These are phyloP conservation scores for Tanacetum coccineum DNA, from an alignment of 129 eudicot species.

Conservation along the genomic window DNA sequence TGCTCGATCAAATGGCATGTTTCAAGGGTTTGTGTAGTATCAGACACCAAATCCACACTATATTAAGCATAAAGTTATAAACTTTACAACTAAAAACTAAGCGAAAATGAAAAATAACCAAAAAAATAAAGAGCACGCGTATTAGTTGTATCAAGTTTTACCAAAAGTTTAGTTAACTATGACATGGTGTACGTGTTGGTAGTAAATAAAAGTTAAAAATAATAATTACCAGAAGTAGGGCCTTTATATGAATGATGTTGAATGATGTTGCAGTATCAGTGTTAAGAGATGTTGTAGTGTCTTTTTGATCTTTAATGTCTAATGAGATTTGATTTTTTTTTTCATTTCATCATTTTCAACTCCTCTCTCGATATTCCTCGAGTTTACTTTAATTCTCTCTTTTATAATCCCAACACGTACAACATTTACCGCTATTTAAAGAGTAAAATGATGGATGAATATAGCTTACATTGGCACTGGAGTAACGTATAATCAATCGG, in stretches of 20 bases:
- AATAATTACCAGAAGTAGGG: neutral
- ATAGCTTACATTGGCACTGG: conserved; percentile 58
- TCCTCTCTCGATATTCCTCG: neutral
- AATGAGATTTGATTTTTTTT: neutral
- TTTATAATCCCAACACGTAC: neutral
- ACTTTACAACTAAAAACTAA: too few relatives aligned
- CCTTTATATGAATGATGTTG: neutral
- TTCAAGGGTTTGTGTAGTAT: too few relatives aligned
- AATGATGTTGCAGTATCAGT: neutral
- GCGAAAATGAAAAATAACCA: too few relatives aligned
- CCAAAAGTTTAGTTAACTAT: too few relatives aligned
- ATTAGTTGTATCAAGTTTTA: too few relatives aligned
- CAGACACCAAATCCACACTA: too few relatives aligned
- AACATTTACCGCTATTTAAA: neutral
- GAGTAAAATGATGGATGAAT: conserved; percentile 2
- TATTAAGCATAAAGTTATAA: too few relatives aligned
- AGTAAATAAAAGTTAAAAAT: neutral
- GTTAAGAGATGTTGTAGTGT: too few relatives aligned
- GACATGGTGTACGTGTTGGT: neutral
- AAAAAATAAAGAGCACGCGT: too few relatives aligned
- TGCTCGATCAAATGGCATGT: too few relatives aligned
- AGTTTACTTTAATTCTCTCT: neutral
- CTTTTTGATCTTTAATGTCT: neutral
- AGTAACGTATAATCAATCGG: conserved; percentile 67
- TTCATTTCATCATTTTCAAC: neutral